Conservation (phyloP, 2,329 filamentous ascomycete genomes). For the Hymenoscyphus repandus region DNA sequence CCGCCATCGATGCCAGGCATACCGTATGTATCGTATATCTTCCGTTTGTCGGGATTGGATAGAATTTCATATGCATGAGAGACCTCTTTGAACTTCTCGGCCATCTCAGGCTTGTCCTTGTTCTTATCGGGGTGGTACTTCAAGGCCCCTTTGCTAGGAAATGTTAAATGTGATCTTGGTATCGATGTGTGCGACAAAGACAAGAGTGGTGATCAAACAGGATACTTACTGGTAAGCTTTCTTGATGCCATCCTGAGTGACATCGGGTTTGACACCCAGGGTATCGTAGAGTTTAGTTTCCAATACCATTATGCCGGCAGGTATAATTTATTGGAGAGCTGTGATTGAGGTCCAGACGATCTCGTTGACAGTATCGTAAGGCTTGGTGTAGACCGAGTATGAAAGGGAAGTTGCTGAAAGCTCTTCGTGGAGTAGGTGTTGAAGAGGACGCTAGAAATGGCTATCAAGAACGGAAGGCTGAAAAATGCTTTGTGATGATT, state of each 20-base stretch:
- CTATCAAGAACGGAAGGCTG: too few relatives aligned
- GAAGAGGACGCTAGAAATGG: too few relatives aligned
- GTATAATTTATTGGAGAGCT: not conserved
- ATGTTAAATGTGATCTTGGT: conserved; percentile 15
- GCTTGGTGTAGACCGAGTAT: too few relatives aligned
- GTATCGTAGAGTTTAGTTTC: conserved; percentile 95
- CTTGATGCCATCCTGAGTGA: conserved; percentile 91
- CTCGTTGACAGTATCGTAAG: too few relatives aligned
- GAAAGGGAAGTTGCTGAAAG: too few relatives aligned
- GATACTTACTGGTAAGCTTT: conserved; percentile 77
- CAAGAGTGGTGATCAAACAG: not conserved
- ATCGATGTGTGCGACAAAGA: too few relatives aligned
- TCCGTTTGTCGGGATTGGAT: conserved; percentile 93
- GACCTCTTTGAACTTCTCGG: conserved; percentile 96
- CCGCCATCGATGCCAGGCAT: conserved; percentile 88
- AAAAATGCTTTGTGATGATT: too few relatives aligned
- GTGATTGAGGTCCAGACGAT: too few relatives aligned
- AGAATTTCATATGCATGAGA: conserved; percentile 98
- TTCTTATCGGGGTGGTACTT: conserved; percentile 98
- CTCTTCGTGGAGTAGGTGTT: too few relatives aligned
- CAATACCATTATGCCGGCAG: conserved; percentile 65
- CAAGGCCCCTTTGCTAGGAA: conserved; percentile 70
- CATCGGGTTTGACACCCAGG: conserved; percentile 71
- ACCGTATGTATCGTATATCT: conserved; percentile 90
- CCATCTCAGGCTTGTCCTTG: conserved; percentile 77